Conservation (phyloP, 495 filamentous ascomycete genomes). For the Zalerion maritima region DNA sequence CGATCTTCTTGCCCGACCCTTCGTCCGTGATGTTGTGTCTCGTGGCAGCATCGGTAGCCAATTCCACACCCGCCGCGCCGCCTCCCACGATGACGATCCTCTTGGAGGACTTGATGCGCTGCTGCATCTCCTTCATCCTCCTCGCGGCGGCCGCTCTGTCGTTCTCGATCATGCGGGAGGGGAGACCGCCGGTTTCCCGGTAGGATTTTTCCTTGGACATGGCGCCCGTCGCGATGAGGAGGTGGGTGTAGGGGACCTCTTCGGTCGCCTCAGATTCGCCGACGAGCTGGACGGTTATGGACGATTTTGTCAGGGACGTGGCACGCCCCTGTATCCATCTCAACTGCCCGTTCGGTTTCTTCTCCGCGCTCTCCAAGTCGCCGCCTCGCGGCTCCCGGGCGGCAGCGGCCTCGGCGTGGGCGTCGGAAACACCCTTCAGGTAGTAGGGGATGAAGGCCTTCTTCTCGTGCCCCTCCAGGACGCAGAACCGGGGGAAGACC, state of each 20-base stretch:
- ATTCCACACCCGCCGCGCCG: conserved; percentile 45
- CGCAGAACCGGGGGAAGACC: conserved; percentile 35
- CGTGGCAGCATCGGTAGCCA: conserved; percentile 40
- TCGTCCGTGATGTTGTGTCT: conserved; percentile 38
- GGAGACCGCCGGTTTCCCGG: too few species aligned
- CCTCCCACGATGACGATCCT: conserved; percentile 43
- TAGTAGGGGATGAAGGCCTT: conserved; percentile 38
- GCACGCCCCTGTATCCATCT: conserved; percentile 24
- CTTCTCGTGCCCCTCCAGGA: conserved; percentile 26
- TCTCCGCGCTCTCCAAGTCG: conserved; percentile 4
- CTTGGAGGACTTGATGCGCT: conserved; percentile 18
- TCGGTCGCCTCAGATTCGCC: too few species aligned
- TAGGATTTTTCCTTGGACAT: conserved; percentile 20
- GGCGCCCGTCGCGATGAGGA: conserved; percentile 41
- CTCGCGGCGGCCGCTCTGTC: conserved; percentile 28
- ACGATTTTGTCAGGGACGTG: conserved; percentile 8
- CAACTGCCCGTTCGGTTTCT: conserved; percentile 12
- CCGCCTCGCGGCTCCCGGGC: too few species aligned
- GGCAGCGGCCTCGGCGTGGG: conserved; percentile 8
- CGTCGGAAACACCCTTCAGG: conserved; percentile 8
- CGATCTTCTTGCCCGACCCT: conserved; percentile 42
- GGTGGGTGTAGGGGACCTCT: conserved; percentile 38
- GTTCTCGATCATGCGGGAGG: conserved; percentile 33
- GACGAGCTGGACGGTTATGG: conserved; percentile 13
- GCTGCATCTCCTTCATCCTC: conserved; percentile 26